Percentiles rank a stretch among this genome's conserved stretches.
These are phyloP conservation scores for Amoebophrya sp. DNA, from an alignment of 169 alveolate species.

Conservation along the genomic window DNA sequence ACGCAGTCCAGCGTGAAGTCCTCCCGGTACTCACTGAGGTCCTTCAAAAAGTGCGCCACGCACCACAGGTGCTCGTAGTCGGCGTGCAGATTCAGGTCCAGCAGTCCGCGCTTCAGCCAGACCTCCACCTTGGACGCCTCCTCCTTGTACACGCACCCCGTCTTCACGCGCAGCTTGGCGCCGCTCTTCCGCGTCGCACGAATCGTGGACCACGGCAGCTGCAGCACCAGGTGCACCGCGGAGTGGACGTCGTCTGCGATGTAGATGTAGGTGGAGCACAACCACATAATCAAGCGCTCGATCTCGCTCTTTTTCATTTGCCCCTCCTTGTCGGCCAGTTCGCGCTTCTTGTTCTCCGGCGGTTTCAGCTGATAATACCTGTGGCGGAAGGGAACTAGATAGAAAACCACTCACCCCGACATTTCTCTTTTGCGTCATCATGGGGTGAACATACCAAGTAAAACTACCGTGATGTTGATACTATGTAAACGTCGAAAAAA, in stretches of 20 bases:
- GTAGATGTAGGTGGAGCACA: background rate
- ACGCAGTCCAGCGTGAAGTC: background rate
- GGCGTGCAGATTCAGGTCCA: slow-evolving; percentile 18
- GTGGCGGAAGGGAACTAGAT: background rate
- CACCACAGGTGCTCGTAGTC: slow-evolving; percentile 24
- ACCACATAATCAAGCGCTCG: background rate
- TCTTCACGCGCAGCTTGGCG: too few relatives aligned
- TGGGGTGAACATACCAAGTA: too few relatives aligned
- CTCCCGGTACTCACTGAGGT: background rate
- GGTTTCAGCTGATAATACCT: background rate
- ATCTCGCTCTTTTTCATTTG: background rate
- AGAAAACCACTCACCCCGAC: too few relatives aligned
- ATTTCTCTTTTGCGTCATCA: too few relatives aligned
- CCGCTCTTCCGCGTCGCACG: too few relatives aligned
- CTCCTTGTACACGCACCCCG: background rate
- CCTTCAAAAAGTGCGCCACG: background rate
- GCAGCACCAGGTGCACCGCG: background rate
- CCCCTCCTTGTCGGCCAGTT: background rate
- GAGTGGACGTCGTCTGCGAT: background rate
- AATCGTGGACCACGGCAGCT: slow-evolving; percentile 12
- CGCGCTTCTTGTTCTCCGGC: background rate
- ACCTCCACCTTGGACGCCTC: background rate
- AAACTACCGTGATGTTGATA: too few relatives aligned
- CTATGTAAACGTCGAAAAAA: too few relatives aligned
- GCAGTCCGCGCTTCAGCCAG: background rate